Conservation (phyloP, 2,329 filamentous ascomycete species). For the Arthrobotrys conoides region DNA sequence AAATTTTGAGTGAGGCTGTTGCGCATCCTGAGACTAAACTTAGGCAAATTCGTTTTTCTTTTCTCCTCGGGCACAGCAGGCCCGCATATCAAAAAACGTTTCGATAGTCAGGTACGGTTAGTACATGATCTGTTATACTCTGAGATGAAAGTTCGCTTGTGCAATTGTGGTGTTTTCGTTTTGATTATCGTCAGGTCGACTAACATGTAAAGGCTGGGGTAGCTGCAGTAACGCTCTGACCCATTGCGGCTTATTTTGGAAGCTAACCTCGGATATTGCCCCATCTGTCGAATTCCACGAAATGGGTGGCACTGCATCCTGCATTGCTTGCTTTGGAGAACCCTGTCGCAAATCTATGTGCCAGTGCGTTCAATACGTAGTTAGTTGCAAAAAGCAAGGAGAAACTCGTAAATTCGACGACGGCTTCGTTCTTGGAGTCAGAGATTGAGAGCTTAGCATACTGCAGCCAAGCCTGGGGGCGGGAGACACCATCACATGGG, state of each 20-base stretch:
- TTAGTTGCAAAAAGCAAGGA: constrained; percentile 9
- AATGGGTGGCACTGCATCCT: constrained; percentile 32
- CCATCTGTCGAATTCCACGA: constrained; percentile 54
- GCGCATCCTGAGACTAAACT: background rate
- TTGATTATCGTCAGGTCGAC: constrained; percentile 36
- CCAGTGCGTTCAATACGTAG: background rate
- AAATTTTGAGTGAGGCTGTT: constrained; percentile 27
- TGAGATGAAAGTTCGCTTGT: background rate
- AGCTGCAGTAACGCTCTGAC: constrained; percentile 47
- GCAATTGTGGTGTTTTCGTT: constrained; percentile 40
- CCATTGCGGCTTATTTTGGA: constrained; percentile 60
- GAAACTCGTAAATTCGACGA: constrained; percentile 15
- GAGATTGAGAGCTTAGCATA: constrained; percentile 10
- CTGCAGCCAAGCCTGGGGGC: constrained; percentile 45
- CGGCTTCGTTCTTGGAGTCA: constrained; percentile 20
- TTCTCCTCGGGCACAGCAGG: constrained; percentile 12
- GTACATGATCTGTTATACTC: constrained; percentile 12
- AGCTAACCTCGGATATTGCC: constrained; percentile 61
- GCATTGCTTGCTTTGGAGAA: constrained; percentile 29
- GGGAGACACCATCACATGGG: constrained; percentile 56
- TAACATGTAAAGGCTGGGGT: constrained; percentile 20
- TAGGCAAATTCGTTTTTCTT: constrained; percentile 21
- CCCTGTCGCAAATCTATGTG: constrained; percentile 31
- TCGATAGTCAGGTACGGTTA: constrained; percentile 49
- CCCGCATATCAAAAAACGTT: constrained; percentile 34